phyloP scores from a whole-genome alignment of 1,139 yeast species.

The Scheffersomyces insectosa region DNA sequence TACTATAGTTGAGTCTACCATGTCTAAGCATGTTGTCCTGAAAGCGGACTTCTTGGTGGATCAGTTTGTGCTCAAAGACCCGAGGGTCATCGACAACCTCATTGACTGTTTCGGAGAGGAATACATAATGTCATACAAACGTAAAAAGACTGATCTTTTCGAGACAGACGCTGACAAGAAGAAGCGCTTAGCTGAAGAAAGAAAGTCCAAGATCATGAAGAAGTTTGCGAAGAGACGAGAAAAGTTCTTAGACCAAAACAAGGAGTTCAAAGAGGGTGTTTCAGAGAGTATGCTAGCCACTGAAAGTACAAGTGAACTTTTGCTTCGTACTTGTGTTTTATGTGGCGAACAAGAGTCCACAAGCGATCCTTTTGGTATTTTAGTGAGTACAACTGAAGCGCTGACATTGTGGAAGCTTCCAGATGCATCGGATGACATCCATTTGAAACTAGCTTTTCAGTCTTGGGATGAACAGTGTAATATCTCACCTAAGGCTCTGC shows the following conservation, averaged over 20 bases:
- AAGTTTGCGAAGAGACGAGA: conserved; percentile 45
- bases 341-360: conserved; percentile 61
- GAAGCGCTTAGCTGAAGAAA: conserved; percentile 38
- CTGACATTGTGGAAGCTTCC: conserved; percentile 55
- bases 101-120: conserved; percentile 59
- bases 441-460: conserved; percentile 23
- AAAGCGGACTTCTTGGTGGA: conserved; percentile 62
- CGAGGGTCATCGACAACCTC: conserved; percentile 50
- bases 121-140: conserved; percentile 44
- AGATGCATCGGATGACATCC: conserved; percentile 8
- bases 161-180: conserved; percentile 47
- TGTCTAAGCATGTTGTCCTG: conserved; percentile 47
- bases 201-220: conserved; percentile 40
- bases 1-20: conserved; percentile 48
- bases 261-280: conserved; percentile 22
- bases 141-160: conserved; percentile 23
- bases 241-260: conserved; percentile 35
- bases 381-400: conserved; percentile 39
- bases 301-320: conserved; percentile 2
- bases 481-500: conserved; percentile 4
- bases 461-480: conserved; percentile 23
- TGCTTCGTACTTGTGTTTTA: conserved; percentile 54
- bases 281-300: conserved; percentile 1
- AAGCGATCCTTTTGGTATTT: conserved; percentile 54
- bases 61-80: conserved; percentile 47